Percentiles rank a stretch among this genome's conserved stretches.
phyloP scores from a whole-genome alignment of 2,329 filamentous ascomycete genomes.

The Trichophyton benhamiae region DNA sequence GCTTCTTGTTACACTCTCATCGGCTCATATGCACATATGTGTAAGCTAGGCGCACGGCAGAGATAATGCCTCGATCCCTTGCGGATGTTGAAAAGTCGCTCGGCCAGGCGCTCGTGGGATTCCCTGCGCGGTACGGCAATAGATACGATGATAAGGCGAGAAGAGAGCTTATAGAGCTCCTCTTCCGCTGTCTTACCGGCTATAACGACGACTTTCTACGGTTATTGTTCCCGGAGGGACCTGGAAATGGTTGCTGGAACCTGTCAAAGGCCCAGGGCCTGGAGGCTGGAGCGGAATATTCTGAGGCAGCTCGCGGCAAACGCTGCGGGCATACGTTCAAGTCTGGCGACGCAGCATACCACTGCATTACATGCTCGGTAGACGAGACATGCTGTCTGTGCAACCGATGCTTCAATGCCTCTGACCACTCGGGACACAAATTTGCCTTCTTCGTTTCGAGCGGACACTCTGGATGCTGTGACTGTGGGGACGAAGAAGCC shows the following conservation, averaged over 20 bases:
- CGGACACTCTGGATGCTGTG: slow-evolving; percentile 90
- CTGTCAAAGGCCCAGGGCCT: slow-evolving; percentile 79
- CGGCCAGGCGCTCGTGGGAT: slow-evolving; percentile 65
- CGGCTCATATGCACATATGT: neutral
- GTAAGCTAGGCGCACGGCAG: neutral
- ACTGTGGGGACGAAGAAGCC: slow-evolving; percentile 90
- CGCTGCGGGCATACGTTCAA: slow-evolving; percentile 97
- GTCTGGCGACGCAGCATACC: slow-evolving; percentile 81
- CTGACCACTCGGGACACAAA: slow-evolving; percentile 86
- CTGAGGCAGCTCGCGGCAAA: slow-evolving; percentile 78
- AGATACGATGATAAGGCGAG: slow-evolving; percentile 62
- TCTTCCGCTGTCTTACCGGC: slow-evolving; percentile 79
- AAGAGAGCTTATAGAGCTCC: slow-evolving; percentile 58
- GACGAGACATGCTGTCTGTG: slow-evolving; percentile 95
- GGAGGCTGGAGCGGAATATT: slow-evolving; percentile 90
- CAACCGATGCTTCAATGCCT: slow-evolving; percentile 86
- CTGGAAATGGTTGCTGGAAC: slow-evolving; percentile 54
- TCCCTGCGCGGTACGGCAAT: slow-evolving; percentile 61
- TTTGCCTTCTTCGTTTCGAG: slow-evolving; percentile 78
- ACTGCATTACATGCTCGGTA: slow-evolving; percentile 83
- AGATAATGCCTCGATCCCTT: slow-evolving; percentile 17
- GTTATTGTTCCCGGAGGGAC: slow-evolving; percentile 70
- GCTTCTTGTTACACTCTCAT: neutral
- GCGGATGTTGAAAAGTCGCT: slow-evolving; percentile 61
- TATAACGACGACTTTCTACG: slow-evolving; percentile 61